Percentiles rank a stretch among this genome's conserved stretches.
Conservation (phyloP, 2,329 filamentous ascomycete species). For the Microsporum audouinii region DNA sequence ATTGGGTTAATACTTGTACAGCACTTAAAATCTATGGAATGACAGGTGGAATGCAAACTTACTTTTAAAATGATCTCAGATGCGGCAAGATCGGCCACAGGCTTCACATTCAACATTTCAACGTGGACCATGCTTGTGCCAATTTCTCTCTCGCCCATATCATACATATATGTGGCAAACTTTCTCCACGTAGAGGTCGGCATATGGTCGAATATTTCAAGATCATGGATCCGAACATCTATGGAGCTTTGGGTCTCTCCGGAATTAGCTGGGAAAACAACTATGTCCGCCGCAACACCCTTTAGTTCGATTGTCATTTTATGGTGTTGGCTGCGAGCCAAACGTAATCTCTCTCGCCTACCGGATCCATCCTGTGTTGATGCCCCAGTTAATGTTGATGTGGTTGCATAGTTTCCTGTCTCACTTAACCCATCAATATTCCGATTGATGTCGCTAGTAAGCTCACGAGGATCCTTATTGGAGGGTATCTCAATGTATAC, state of each 20-base stretch:
- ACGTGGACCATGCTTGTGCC: conserved; percentile 82
- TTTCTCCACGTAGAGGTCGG: conserved; percentile 97
- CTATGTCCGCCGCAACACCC: conserved; percentile 69
- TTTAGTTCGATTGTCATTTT: conserved; percentile 92
- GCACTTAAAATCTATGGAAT: not conserved
- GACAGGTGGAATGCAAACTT: conserved; percentile 12
- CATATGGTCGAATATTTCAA: conserved; percentile 89
- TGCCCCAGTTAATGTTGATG: conserved; percentile 41
- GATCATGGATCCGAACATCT: conserved; percentile 66
- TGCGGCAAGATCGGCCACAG: conserved; percentile 69
- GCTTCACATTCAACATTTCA: conserved; percentile 77
- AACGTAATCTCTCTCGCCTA: conserved; percentile 52
- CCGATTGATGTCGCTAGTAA: conserved; percentile 74
- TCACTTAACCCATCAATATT: conserved; percentile 82
- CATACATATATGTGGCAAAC: conserved; percentile 86
- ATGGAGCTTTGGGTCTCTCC: conserved; percentile 81
- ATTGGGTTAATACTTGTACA: not conserved
- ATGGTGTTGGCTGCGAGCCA: conserved; percentile 77
- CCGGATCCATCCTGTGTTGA: conserved; percentile 25
- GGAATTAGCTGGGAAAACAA: conserved; percentile 63
- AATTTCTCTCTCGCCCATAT: conserved; percentile 75
- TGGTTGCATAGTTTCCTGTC: conserved; percentile 76
- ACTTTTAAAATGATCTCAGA: conserved; percentile 78
- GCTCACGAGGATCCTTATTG: conserved; percentile 70
- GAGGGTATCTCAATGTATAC: conserved; percentile 92